These are phyloP conservation scores for Jatropha multifida DNA, from an alignment of 441 rosid genomes.

Conservation along the genomic window DNA sequence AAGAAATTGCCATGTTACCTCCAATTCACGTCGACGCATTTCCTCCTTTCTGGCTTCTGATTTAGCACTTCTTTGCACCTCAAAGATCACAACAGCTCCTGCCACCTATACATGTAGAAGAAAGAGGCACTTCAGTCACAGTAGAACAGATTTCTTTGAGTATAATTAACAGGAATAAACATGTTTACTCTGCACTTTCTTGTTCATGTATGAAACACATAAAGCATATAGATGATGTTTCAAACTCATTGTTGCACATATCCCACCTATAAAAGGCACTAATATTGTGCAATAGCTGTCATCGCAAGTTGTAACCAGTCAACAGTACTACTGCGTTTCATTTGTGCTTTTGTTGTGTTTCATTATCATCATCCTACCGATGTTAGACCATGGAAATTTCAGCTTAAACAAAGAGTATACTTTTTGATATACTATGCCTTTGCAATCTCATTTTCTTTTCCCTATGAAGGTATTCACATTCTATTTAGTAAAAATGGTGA, in stretches of 20 bases:
- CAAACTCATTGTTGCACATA: background rate
- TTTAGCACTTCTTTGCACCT: conserved; percentile 88
- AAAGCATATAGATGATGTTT: background rate
- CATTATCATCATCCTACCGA: background rate
- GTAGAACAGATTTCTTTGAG: background rate
- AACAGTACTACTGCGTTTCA: background rate
- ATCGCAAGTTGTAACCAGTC: background rate
- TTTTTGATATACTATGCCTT: background rate
- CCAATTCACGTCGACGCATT: conserved; percentile 64
- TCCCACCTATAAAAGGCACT: background rate
- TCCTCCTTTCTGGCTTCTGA: conserved; percentile 94
- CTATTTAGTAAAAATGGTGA: background rate
- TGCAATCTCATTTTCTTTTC: background rate
- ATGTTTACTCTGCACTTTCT: background rate
- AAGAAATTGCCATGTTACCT: conserved; percentile 41
- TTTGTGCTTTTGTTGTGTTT: background rate
- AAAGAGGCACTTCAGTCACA: background rate
- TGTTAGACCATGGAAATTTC: background rate
- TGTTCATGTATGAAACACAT: background rate
- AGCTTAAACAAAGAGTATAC: background rate
- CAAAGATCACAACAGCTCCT: conserved; percentile 71
- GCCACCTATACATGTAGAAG: conserved; percentile 47
- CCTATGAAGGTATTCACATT: background rate
- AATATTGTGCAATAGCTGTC: background rate
- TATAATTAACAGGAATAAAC: background rate